phyloP scores from a whole-genome alignment of 1,139 yeast species.

The Blastobotrys illinoisensis region DNA sequence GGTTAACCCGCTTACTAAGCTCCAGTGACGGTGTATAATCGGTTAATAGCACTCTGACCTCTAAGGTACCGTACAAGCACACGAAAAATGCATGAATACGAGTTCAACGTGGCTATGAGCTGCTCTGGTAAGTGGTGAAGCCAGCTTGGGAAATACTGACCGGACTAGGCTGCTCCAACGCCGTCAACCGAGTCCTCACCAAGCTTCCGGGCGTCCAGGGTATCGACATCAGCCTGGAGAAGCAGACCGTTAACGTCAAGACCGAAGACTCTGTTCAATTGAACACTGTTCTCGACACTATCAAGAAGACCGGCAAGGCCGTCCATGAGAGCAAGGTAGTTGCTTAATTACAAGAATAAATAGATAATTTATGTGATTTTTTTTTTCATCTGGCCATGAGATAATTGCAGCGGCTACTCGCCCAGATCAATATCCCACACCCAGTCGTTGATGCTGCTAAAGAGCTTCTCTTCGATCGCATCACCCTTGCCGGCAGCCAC shows the following conservation, averaged over 20 bases:
- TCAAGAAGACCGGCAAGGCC: slow-evolving; percentile 87
- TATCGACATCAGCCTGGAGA: slow-evolving; percentile 68
- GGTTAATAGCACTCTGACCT: neutral
- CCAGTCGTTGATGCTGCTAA: slow-evolving; percentile 58
- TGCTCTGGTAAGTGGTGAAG: slow-evolving; percentile 50
- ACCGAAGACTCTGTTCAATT: slow-evolving; percentile 53
- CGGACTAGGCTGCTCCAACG: slow-evolving; percentile 67
- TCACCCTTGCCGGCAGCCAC: slow-evolving; percentile 81
- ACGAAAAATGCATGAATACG: slow-evolving; percentile 47
- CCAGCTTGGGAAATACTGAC: neutral
- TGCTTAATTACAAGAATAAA: slow-evolving; percentile 18
- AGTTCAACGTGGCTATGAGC: slow-evolving; percentile 72
- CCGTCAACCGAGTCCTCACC: slow-evolving; percentile 72
- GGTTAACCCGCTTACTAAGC: neutral
- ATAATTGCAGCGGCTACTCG: slow-evolving; percentile 4
- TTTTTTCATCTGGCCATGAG: neutral
- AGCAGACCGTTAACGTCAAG: slow-evolving; percentile 76
- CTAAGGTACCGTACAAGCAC: neutral
- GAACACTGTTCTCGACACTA: slow-evolving; percentile 72
- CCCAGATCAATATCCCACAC: slow-evolving; percentile 45
- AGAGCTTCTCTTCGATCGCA: slow-evolving; percentile 51
- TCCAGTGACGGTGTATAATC: neutral
- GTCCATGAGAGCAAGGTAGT: slow-evolving; percentile 55
- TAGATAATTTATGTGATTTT: neutral
- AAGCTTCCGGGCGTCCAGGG: slow-evolving; percentile 70